Conservation (phyloP, 2,329 filamentous ascomycete species). For the Triangularia verruculosa region DNA sequence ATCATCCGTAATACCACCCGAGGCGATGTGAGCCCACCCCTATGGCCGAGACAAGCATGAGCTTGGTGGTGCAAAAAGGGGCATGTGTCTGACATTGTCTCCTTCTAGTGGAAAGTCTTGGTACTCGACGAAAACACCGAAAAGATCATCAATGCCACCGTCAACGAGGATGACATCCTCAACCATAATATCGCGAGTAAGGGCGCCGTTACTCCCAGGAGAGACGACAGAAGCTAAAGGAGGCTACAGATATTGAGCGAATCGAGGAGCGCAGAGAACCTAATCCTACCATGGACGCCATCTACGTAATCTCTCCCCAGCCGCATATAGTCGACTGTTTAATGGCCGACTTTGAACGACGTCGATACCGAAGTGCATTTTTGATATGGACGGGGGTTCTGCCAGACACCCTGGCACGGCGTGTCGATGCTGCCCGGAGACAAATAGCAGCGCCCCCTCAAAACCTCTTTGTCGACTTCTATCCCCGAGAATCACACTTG, state of each 20-base stretch:
- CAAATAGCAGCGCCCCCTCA: slow-evolving; percentile 67
- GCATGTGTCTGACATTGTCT: background rate
- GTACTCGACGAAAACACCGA: slow-evolving; percentile 81
- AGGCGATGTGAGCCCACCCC: slow-evolving; percentile 64
- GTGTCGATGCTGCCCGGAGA: slow-evolving; percentile 70
- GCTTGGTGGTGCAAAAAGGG: background rate
- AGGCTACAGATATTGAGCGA: slow-evolving; percentile 79
- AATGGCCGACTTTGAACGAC: slow-evolving; percentile 84
- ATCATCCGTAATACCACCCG: slow-evolving; percentile 75
- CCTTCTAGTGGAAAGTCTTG: slow-evolving; percentile 85
- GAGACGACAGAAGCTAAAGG: slow-evolving; percentile 21
- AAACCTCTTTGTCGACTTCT: slow-evolving; percentile 80
- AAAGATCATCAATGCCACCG: slow-evolving; percentile 84
- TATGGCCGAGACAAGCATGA: background rate
- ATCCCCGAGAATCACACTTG: slow-evolving; percentile 84
- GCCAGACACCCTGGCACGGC: slow-evolving; percentile 65
- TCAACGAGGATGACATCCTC: slow-evolving; percentile 95
- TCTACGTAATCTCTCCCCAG: slow-evolving; percentile 85
- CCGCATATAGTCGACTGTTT: slow-evolving; percentile 90
- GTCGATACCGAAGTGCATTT: slow-evolving; percentile 74
- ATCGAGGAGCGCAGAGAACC: slow-evolving; percentile 82
- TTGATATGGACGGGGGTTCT: slow-evolving; percentile 83
- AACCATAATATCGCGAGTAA: slow-evolving; percentile 93
- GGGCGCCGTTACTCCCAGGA: slow-evolving; percentile 19
- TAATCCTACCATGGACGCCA: slow-evolving; percentile 88